Conservation (phyloP, 2,329 filamentous ascomycete species). For the Drechslerella stenobrocha region DNA sequence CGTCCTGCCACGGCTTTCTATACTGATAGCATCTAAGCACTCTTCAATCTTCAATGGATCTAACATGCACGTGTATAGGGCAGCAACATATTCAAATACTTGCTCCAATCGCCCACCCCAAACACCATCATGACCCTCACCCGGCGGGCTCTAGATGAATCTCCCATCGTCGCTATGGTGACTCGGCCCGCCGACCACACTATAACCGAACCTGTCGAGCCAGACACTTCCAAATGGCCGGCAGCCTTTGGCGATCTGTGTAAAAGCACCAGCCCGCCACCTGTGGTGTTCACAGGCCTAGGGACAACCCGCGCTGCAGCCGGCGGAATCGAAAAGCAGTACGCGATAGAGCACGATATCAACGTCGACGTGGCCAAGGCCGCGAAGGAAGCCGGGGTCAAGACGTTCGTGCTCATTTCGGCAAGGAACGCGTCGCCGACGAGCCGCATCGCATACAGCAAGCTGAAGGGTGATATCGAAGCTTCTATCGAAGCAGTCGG, state of each 20-base stretch:
- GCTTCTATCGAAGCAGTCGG: conserved; percentile 70
- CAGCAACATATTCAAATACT: conserved; percentile 69
- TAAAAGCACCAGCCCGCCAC: conserved; percentile 59
- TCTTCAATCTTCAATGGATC: conserved; percentile 21
- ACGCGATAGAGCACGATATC: conserved; percentile 84
- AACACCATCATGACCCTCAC: conserved; percentile 58
- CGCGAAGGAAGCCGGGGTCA: conserved; percentile 71
- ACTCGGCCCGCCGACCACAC: conserved; percentile 62
- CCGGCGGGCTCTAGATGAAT: conserved; percentile 63
- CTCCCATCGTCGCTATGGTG: conserved; percentile 4
- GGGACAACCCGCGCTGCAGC: conserved; percentile 77
- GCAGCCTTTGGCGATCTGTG: conserved; percentile 54
- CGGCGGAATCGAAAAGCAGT: conserved; percentile 76
- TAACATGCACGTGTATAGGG: conserved; percentile 57
- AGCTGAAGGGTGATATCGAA: conserved; percentile 88
- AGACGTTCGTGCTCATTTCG: conserved; percentile 77
- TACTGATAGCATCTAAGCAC: conserved; percentile 2
- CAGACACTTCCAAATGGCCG: conserved; percentile 71
- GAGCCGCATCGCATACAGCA: conserved; percentile 62
- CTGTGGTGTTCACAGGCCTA: conserved; percentile 75
- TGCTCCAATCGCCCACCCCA: conserved; percentile 56
- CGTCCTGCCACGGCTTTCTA: conserved; percentile 2
- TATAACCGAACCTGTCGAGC: conserved; percentile 30
- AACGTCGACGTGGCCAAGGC: conserved; percentile 77
- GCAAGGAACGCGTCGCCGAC: conserved; percentile 61